Conservation (phyloP, 805 yeast genomes). For the Cyberlindnera veronae region DNA sequence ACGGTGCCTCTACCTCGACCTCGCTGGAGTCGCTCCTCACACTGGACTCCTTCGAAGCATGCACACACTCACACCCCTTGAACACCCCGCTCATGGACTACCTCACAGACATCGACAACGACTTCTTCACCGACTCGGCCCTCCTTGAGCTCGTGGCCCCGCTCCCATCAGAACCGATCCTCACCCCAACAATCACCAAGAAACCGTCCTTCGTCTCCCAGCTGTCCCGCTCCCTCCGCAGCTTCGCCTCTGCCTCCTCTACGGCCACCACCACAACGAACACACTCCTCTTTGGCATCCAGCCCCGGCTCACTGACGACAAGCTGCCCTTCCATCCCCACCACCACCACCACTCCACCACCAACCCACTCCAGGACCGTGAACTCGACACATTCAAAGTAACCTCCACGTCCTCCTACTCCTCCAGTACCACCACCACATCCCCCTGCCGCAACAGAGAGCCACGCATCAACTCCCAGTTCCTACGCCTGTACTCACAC, state of each 20-base stretch:
- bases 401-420: conserved; percentile 15
- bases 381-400: conserved; percentile 28
- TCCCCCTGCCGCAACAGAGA: conserved; percentile 35
- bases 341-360: no score
- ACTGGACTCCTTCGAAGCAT: conserved; percentile 11
- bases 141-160: conserved; percentile 6
- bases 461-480: conserved; percentile 47
- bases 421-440: conserved; percentile 7
- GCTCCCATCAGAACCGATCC: neutral
- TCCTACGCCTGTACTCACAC: conserved; percentile 46
- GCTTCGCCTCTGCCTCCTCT: no score
- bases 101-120: conserved; percentile 24
- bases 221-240: conserved; percentile 19
- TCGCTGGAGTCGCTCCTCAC: conserved; percentile 14
- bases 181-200: conserved; percentile 3
- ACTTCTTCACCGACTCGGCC: conserved; percentile 14
- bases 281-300: conserved; percentile 24
- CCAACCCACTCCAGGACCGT: conserved; percentile 8
- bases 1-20: conserved; percentile 4
- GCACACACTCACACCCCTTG: conserved; percentile 23
- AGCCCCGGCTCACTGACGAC: conserved; percentile 28
- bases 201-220: conserved; percentile 24
- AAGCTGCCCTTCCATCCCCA: conserved; percentile 16
- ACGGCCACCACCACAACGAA: no score
- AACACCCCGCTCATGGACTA: conserved; percentile 13